phyloP scores from a whole-genome alignment of 2,329 filamentous ascomycete genomes.

The Huntiella moniliformis region DNA sequence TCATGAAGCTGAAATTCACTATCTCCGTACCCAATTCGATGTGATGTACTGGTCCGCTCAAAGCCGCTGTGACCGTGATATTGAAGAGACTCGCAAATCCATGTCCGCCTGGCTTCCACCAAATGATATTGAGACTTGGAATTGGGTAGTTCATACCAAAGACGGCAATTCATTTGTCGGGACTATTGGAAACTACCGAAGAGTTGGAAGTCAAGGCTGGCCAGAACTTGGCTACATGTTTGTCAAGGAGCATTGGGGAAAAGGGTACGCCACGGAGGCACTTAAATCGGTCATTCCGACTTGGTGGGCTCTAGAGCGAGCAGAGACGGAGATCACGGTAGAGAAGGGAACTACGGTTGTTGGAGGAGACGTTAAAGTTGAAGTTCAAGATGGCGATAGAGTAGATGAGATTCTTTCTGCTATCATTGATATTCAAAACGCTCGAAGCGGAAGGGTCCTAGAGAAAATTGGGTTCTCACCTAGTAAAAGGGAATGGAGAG shows the following conservation, averaged over 20 bases:
- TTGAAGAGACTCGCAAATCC: slow-evolving; percentile 24
- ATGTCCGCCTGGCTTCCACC: slow-evolving; percentile 27
- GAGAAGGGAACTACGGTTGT: slow-evolving; percentile 20
- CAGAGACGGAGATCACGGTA: slow-evolving; percentile 25
- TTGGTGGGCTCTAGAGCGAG: slow-evolving; percentile 32
- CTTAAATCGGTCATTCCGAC: slow-evolving; percentile 25
- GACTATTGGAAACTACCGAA: slow-evolving; percentile 25
- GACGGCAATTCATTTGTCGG: slow-evolving; percentile 33
- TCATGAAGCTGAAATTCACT: slow-evolving; percentile 32
- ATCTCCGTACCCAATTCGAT: slow-evolving; percentile 36
- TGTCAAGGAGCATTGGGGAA: slow-evolving; percentile 32
- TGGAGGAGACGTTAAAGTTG: not conserved
- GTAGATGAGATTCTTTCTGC: slow-evolving; percentile 27
- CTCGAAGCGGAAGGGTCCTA: slow-evolving; percentile 35
- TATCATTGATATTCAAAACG: slow-evolving; percentile 30
- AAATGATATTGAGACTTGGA: slow-evolving; percentile 32
- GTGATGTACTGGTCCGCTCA: slow-evolving; percentile 40
- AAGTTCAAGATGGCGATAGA: slow-evolving; percentile 13
- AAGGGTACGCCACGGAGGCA: slow-evolving; percentile 39
- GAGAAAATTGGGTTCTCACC: slow-evolving; percentile 35
- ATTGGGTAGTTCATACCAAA: slow-evolving; percentile 32
- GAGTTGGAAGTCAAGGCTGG: slow-evolving; percentile 27
- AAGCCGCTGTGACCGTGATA: slow-evolving; percentile 24
- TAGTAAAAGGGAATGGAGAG: no score
- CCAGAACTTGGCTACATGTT: slow-evolving; percentile 42